Conservation (phyloP, 257 asterid genomes). For the Ajuga chamaepitys region DNA sequence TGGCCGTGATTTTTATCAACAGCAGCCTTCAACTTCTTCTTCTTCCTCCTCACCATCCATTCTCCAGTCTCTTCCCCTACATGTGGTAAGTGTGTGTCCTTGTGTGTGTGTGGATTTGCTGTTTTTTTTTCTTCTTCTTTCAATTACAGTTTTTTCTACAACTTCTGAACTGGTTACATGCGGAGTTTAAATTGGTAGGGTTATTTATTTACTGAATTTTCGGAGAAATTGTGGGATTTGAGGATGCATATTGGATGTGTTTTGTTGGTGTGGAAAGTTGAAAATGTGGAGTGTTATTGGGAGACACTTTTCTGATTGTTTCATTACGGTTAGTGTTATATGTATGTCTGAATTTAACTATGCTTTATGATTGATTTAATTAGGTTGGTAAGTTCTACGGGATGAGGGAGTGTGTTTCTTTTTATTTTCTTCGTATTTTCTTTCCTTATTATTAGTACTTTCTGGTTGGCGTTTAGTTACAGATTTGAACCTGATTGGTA, state of each 20-base stretch:
- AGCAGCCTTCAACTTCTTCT: constrained; percentile 79
- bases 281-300: constrained; percentile 6
- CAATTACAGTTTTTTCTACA: neutral
- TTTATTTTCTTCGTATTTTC: neutral
- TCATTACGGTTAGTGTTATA: neutral
- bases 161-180: neutral
- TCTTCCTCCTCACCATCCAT: constrained; percentile 72
- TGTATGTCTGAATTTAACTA: neutral
- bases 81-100: constrained; percentile 46
- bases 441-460: neutral
- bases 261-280: constrained; percentile 4
- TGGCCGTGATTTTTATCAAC: constrained; percentile 87
- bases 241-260: constrained; percentile 5
- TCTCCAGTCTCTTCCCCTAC: constrained; percentile 95
- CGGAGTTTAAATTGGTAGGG: neutral
- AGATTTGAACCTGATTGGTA: neutral
- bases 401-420: neutral
- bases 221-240: neutral
- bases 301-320: neutral
- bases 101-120: neutral
- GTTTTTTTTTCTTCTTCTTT: neutral
- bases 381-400: neutral
- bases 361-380: neutral
- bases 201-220: neutral
- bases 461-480: neutral